Evolutionary conservation across 257 asterid genomes (phyloP).

Genomic region (Jaltomata sinuosa): DNA sequence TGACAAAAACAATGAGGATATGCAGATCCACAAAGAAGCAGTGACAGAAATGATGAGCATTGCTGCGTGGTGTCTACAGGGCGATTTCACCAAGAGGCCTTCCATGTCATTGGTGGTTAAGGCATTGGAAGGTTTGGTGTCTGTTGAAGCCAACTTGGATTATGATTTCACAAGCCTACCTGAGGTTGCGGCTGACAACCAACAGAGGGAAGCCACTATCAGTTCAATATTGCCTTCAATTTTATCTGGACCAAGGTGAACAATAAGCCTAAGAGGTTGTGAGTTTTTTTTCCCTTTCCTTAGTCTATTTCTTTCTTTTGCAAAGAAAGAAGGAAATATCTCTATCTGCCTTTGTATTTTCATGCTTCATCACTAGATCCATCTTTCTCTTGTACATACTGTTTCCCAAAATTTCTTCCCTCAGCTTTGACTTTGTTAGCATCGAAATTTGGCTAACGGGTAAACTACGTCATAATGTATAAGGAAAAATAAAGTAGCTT

Average conservation of each 20-base stretch:
- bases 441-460: not conserved
- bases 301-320: not conserved
- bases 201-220: not conserved
- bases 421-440: not conserved
- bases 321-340: not conserved
- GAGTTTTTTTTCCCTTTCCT: not conserved
- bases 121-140: slow-evolving; percentile 6
- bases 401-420: not conserved
- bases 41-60: slow-evolving; percentile 6
- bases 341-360: not conserved
- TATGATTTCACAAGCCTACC: not conserved
- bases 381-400: not conserved
- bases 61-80: slow-evolving; percentile 16
- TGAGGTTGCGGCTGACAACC: not conserved
- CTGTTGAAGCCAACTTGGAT: slow-evolving; percentile 3
- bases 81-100: not conserved
- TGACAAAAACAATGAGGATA: slow-evolving; percentile 5
- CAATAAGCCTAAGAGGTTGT: not conserved
- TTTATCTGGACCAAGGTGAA: slow-evolving; percentile 8
- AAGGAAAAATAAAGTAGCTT: not conserved
- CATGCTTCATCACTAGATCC: not conserved
- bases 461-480: not conserved
- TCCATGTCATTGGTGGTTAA: slow-evolving; percentile 16
- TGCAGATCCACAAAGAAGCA: not conserved
- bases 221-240: not conserved